A percentile compares a stretch with the other conserved stretches of the same genome.
phyloP scores from a whole-genome alignment of 1,139 yeast genomes.

The Arxiozyma heterogenica region DNA sequence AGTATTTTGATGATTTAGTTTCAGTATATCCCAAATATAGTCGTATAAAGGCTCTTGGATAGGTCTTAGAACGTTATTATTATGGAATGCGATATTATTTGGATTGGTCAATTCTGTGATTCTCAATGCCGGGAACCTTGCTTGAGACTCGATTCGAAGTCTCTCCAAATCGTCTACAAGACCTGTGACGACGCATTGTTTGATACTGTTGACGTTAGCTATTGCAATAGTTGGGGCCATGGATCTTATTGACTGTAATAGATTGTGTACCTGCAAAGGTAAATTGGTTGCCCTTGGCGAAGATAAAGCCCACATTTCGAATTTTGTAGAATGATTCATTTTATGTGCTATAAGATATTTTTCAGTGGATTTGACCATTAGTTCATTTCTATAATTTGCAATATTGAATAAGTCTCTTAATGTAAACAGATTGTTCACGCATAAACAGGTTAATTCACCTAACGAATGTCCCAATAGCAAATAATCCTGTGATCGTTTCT shows the following conservation, averaged over 20 bases:
- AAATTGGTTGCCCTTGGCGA: conserved; percentile 22
- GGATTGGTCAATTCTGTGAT: conserved; percentile 27
- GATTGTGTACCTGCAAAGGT: conserved; percentile 19
- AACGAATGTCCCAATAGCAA: conserved; percentile 46
- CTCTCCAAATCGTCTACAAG: conserved; percentile 23
- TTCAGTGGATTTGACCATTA: conserved; percentile 27
- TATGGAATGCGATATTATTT: conserved; percentile 29
- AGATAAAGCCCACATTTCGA: conserved; percentile 30
- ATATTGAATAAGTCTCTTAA: conserved; percentile 28
- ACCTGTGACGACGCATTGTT: conserved; percentile 31
- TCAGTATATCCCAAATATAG: conserved; percentile 26
- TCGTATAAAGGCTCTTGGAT: conserved; percentile 29
- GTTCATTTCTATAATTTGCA: conserved; percentile 27
- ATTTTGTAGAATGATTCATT: conserved; percentile 20
- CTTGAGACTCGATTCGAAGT: conserved; percentile 19
- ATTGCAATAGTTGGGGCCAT: conserved; percentile 19
- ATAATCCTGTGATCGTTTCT: background rate
- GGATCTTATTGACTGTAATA: conserved; percentile 14
- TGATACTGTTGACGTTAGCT: conserved; percentile 27
- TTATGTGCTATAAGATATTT: conserved; percentile 21
- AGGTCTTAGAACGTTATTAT: conserved; percentile 23
- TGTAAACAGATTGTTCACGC: conserved; percentile 36
- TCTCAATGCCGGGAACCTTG: conserved; percentile 19
- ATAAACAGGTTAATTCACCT: conserved; percentile 43
- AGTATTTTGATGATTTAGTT: conserved; percentile 22